Base-by-base conservation (phyloP, 2,329 filamentous ascomycete species). In the Fusarium sp. region DNA sequence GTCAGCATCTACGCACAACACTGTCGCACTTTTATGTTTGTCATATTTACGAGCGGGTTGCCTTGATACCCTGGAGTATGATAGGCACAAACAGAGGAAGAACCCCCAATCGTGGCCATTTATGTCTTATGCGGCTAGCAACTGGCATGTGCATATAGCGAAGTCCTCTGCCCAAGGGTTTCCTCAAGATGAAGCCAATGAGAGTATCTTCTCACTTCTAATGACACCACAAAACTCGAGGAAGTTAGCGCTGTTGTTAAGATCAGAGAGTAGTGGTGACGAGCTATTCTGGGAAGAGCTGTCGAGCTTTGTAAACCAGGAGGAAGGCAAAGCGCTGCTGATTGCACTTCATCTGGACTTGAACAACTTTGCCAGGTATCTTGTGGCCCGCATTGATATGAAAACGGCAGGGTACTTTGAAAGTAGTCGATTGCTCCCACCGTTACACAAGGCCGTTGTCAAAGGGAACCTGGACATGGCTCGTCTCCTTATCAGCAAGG, bases 1-100 rank as follows among this genome's bases (percentile, higher is more conserved):
- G 6, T 41, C 45, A 18, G 67, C 46, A 3, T 11, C 29, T 9
- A 65, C 57, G 6, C 69, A 72, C 37, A 49, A 64, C 5, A 16
- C 18, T 14, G 12, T 71, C 6, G 67, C 70, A 16, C 20, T 52
- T 2, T 24, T 34, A 13, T 73, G 70, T 29, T 4, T 73, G 6
- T 62, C 22, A 4, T 73, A 73, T 24, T 32, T 72, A 0, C 37
- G 42, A 13, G 41, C 58, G 7, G 61, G 64, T 1, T 56, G 37
- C 9, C 48, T 69, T 2, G 54, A 60, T 24, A 27, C n/a, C 3
- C 20, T 58, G 3, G 20, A 20, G 20, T 20, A 20, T 20, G 20
- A 20, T 20, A 20, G 20, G 20, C 20, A 20, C 20, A 20, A 20
- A 20, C 20, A 20, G 20, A 20, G 20, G 20, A 20, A 48, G 13